phyloP scores from a whole-genome alignment of 1,284 basidiomycete genomes.

The Irpex rosettiformis region DNA sequence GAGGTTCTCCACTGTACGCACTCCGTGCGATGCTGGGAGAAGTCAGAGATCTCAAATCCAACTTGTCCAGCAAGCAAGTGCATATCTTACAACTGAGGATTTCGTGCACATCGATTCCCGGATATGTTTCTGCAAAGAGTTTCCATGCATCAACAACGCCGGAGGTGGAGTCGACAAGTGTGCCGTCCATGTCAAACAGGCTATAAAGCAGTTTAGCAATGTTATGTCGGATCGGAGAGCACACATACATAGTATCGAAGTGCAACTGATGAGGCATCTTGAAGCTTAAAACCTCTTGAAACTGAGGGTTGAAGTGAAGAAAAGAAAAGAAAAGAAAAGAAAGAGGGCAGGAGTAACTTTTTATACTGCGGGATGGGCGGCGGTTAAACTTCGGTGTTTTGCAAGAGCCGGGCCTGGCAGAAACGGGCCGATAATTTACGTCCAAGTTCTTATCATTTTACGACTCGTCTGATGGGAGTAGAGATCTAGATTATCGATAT shows the following conservation, averaged over 20 bases:
- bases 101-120: conserved; percentile 54
- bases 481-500: neutral
- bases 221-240: conserved; percentile 3
- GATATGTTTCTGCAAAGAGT: conserved; percentile 59
- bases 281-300: conserved; percentile 6
- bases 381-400: no score
- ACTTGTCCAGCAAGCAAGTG: conserved; percentile 5
- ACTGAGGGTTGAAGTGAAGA: neutral
- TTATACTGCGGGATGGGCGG: neutral
- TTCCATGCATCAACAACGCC: conserved; percentile 78
- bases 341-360: neutral
- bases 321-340: neutral
- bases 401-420: no score
- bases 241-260: conserved; percentile 53
- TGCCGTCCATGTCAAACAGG: conserved; percentile 80
- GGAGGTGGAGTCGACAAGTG: conserved; percentile 69
- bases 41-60: conserved; percentile 2
- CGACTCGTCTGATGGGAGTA: neutral
- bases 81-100: conserved; percentile 56
- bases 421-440: no score
- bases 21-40: conserved; percentile 68
- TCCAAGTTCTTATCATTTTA: no score
- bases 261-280: conserved; percentile 46
- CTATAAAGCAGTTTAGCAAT: conserved; percentile 31
- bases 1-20: conserved; percentile 79